These are phyloP conservation scores for Cyclotella choctawhatcheeana DNA, from an alignment of 108 stramenopile species.

Conservation along the genomic window DNA sequence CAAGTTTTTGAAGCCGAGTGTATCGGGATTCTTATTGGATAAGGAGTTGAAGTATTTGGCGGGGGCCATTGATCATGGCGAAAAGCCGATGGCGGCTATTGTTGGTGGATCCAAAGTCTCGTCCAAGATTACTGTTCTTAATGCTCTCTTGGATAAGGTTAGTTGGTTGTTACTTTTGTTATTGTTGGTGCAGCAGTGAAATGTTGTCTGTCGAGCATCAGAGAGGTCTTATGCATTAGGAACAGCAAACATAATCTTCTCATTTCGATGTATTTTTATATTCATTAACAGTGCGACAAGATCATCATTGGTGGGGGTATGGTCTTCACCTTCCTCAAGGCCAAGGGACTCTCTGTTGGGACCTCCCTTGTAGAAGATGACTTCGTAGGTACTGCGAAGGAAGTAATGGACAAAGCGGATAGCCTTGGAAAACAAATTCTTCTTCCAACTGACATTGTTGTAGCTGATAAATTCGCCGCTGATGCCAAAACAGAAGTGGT, in stretches of 20 bases:
- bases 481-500: conserved; percentile 92
- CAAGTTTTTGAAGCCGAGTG: conserved; percentile 88
- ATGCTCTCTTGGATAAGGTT: conserved; percentile 98
- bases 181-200: too few relatives aligned
- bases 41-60: conserved; percentile 99
- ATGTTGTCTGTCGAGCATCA: too few relatives aligned
- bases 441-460: conserved; percentile 93
- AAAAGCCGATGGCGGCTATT: conserved; percentile 98
- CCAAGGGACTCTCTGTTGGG: conserved; percentile 92
- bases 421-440: conserved; percentile 90
- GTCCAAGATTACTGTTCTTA: conserved; percentile 99
- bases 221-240: too few relatives aligned
- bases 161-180: too few relatives aligned
- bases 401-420: conserved; percentile 89
- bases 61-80: conserved; percentile 92
- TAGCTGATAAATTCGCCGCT: conserved; percentile 90
- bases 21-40: conserved; percentile 95
- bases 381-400: conserved; percentile 96
- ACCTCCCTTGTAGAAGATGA: conserved; percentile 97
- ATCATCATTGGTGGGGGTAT: conserved; percentile 98
- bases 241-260: too few relatives aligned
- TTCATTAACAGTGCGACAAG: conserved; percentile 98
- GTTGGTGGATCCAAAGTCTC: conserved; percentile 99
- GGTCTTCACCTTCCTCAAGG: conserved; percentile 98
- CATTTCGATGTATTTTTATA: too few relatives aligned